Base-by-base conservation (phyloP, 1,284 basidiomycete genomes). In the Ustilago lituana region DNA sequence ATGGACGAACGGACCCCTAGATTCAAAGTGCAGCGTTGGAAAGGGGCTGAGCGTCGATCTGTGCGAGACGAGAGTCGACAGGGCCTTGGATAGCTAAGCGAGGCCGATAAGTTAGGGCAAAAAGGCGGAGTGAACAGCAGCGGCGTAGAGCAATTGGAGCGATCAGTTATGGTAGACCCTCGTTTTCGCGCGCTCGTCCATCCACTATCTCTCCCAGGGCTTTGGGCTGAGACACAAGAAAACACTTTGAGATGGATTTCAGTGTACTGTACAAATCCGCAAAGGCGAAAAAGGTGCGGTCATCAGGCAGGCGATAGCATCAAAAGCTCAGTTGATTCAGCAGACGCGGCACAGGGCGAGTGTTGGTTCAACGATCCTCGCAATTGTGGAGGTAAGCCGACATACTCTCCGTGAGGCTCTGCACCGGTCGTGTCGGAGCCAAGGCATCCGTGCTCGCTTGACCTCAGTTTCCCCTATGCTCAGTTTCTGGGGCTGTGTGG, bases 11-110 rank as follows among this genome's bases (percentile, higher is more conserved):
- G 7, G 15, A 5, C 17, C 7, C 12, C 27, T 7, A 29, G 27
- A 29, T 6, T 29, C 27, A 29, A n/a, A 29, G 27, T 12, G 27
- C 27, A 6, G 6, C 19, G 38, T 11, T 27, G 36, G 32, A 55
- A 33, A 44, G 56, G 62, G 55, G 47, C 36, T 29, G 44, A 50
- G 39, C 24, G 49, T 47, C 44, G 60, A 56, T 62, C 53, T 62
- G 60, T 56, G 53, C 50, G 50, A 53, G 41, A 26, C 19, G 35
- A 11, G 50, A 45, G 41, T 29, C 19, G 26, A 15, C 20, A 32
- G 35, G 41, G 51, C 22, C 39, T 22, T 24, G 15, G 5, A 17
- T 15, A 11, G 32, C 40, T 52, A 52, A 41, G 40, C 50, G 50
- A 52, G 32, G 31, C 24, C 22, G 32, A 41, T 35, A 46, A 36